Evolutionary conservation across 179 eudicot species (phyloP).

Genomic region (Amaranthus tricolor): DNA sequence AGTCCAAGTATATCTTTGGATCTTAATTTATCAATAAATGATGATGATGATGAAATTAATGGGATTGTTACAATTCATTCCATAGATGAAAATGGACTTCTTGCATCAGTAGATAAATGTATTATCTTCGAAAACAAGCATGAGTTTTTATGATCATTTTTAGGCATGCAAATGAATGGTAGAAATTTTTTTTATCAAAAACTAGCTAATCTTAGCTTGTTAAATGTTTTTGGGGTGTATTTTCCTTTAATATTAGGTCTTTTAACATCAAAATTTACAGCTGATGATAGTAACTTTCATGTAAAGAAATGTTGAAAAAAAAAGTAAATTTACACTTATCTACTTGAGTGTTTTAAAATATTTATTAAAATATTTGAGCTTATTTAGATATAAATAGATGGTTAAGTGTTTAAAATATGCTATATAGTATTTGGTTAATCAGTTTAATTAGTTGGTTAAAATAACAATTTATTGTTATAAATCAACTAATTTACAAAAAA

Average conservation of each 20-base stretch:
- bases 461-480: no score
- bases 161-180: slow-evolving; percentile 5
- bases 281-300: not conserved
- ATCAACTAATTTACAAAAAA: no score
- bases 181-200: not conserved
- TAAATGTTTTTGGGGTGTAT: slow-evolving; percentile 2
- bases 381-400: no score
- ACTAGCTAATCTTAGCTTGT: not conserved
- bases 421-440: no score
- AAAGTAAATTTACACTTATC: not conserved
- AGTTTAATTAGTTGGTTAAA: no score
- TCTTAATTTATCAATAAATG: slow-evolving; percentile 36
- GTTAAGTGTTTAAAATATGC: no score
- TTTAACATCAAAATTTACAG: not conserved
- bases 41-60: slow-evolving; percentile 22
- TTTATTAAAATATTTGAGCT: no score
- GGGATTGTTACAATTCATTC: slow-evolving; percentile 15
- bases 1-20: slow-evolving; percentile 36
- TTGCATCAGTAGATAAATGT: slow-evolving; percentile 46
- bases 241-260: not conserved
- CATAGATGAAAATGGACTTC: slow-evolving; percentile 48
- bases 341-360: no score
- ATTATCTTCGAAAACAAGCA: slow-evolving; percentile 36
- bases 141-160: slow-evolving; percentile 24
- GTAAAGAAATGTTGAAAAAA: no score